phyloP scores from a whole-genome alignment of 2,329 filamentous ascomycete genomes.

The Huntiella abstrusa region DNA sequence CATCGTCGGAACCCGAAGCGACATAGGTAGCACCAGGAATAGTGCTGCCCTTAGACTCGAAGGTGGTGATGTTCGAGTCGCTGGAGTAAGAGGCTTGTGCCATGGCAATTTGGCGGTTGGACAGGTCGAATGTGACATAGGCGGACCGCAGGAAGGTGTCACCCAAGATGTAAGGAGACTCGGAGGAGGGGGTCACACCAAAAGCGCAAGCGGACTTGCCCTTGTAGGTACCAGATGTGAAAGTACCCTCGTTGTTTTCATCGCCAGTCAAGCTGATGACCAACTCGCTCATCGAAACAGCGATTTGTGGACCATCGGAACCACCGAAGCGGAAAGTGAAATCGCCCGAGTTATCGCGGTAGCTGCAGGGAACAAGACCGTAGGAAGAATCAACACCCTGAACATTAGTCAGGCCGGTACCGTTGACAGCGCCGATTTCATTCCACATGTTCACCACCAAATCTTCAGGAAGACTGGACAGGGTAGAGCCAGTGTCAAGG shows the following conservation, averaged over 20 bases:
- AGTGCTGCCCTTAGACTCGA: slow-evolving; percentile 27
- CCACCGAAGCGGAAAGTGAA: slow-evolving; percentile 37
- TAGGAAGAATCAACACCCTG: slow-evolving; percentile 14
- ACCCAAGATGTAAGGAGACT: slow-evolving; percentile 29
- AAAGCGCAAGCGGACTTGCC: slow-evolving; percentile 33
- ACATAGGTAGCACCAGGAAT: slow-evolving; percentile 21
- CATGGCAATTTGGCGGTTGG: slow-evolving; percentile 36
- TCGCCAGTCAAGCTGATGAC: slow-evolving; percentile 28
- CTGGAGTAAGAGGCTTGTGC: slow-evolving; percentile 39
- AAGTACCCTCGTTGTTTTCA: slow-evolving; percentile 13
- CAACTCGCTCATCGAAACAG: slow-evolving; percentile 35
- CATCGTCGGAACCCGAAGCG: background rate
- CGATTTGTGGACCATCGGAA: slow-evolving; percentile 28
- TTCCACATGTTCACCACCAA: slow-evolving; percentile 34
- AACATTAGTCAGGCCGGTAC: slow-evolving; percentile 10
- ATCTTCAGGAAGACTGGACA: slow-evolving; percentile 48
- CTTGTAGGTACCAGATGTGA: slow-evolving; percentile 21
- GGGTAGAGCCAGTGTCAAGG: slow-evolving; percentile 57
- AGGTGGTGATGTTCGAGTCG: slow-evolving; percentile 28
- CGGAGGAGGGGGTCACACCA: slow-evolving; percentile 33
- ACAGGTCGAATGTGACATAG: slow-evolving; percentile 40
- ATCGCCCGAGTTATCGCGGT: slow-evolving; percentile 25
- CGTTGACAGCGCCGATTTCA: slow-evolving; percentile 34
- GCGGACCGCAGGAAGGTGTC: slow-evolving; percentile 41
- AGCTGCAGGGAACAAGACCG: slow-evolving; percentile 32